Evolutionary conservation across 2,329 filamentous ascomycete genomes (phyloP).

Genomic region (Arthrobotrys musiformis): DNA sequence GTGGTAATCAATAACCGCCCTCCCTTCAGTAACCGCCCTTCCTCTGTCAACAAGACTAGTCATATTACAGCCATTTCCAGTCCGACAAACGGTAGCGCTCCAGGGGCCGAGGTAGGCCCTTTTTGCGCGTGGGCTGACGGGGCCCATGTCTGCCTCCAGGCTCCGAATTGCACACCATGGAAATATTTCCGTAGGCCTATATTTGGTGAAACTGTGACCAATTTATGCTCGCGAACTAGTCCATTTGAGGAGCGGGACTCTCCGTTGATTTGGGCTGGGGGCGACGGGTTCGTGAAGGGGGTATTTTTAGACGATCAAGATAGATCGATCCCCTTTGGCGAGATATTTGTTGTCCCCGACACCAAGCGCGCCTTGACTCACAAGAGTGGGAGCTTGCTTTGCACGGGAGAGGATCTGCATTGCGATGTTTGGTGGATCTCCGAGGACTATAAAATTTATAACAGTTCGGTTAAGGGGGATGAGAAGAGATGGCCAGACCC

Average conservation of each 20-base stretch:
- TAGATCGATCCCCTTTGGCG: background rate
- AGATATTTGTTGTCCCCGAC: background rate
- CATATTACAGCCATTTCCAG: too few species aligned
- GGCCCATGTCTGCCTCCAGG: too few species aligned
- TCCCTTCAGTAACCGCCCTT: too few species aligned
- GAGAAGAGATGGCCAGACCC: too few species aligned
- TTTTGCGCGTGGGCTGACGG: too few species aligned
- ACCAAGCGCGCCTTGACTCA: background rate
- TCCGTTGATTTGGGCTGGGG: background rate
- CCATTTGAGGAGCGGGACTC: background rate
- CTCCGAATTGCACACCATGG: background rate
- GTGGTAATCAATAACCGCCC: background rate
- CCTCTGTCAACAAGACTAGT: too few species aligned
- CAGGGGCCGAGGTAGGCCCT: too few species aligned
- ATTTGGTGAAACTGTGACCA: background rate
- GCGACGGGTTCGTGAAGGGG: background rate
- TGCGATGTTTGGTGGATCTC: background rate
- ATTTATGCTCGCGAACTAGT: background rate
- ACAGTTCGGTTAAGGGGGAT: too few species aligned
- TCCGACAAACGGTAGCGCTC: too few species aligned
- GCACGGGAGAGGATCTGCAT: background rate
- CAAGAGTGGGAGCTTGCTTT: background rate
- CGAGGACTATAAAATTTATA: background rate
- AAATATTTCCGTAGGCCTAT: background rate
- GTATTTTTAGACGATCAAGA: background rate